These are phyloP conservation scores for Hyphopichia pseudoburtonii DNA, from an alignment of 1,139 yeast genomes.

Conservation along the genomic window DNA sequence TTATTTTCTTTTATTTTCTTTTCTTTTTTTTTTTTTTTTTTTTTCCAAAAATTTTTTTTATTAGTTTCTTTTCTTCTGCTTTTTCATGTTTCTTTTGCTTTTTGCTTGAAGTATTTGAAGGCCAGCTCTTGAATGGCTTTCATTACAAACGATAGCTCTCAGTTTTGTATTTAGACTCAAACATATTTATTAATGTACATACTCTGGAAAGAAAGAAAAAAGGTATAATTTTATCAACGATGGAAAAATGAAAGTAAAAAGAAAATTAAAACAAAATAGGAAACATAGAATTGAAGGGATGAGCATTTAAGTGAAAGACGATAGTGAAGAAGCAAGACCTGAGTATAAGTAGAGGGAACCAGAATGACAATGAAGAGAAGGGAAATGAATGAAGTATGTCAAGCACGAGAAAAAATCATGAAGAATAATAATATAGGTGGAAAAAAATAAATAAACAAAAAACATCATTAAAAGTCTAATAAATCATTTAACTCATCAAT, in stretches of 20 bases:
- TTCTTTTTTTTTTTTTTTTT: too few relatives aligned
- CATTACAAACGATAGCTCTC: too few relatives aligned
- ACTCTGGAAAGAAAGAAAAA: constrained; percentile 5
- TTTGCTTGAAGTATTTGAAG: too few relatives aligned
- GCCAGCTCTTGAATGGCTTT: too few relatives aligned
- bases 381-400: too few relatives aligned
- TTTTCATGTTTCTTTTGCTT: too few relatives aligned
- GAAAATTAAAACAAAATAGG: background rate
- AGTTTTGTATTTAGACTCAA: too few relatives aligned
- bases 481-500: constrained; percentile 37
- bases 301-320: background rate
- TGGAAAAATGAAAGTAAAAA: constrained; percentile 2
- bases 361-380: too few relatives aligned
- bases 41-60: too few relatives aligned
- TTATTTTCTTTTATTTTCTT: too few relatives aligned
- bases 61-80: too few relatives aligned
- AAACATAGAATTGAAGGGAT: background rate
- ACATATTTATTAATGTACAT: too few relatives aligned
- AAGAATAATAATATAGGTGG: background rate
- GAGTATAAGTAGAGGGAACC: background rate
- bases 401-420: background rate
- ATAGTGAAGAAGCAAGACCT: background rate
- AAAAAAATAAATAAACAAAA: background rate
- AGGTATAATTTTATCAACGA: constrained; percentile 3
- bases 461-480: constrained; percentile 27